phyloP scores from a whole-genome alignment of 345 rosid genomes.

The Rhodamnia argentea region DNA sequence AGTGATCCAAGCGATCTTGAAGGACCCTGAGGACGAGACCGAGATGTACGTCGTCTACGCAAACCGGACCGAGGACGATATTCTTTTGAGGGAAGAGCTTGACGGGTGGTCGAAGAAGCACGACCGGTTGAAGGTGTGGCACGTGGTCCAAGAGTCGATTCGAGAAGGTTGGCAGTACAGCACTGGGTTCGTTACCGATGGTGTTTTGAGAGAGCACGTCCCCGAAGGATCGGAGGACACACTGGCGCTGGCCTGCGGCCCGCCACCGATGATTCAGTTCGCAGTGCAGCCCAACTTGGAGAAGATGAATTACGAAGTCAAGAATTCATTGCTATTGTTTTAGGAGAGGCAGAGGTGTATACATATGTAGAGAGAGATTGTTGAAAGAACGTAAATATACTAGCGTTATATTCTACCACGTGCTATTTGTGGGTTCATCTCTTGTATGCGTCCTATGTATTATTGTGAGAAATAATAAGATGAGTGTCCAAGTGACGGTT shows the following conservation, averaged over 20 bases:
- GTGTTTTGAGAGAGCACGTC: constrained; percentile 51
- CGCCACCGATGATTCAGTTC: constrained; percentile 95
- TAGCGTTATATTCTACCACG: neutral
- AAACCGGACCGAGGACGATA: constrained; percentile 80
- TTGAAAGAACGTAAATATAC: neutral
- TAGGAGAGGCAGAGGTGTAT: constrained; percentile 2
- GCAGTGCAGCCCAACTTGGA: constrained; percentile 89
- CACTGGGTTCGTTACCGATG: constrained; percentile 57
- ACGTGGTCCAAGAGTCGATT: constrained; percentile 46
- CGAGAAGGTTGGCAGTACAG: constrained; percentile 82
- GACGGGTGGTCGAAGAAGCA: constrained; percentile 66
- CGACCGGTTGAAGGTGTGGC: constrained; percentile 73
- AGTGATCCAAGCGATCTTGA: constrained; percentile 58
- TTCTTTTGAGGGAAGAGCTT: constrained; percentile 66
- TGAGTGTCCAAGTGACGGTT: neutral
- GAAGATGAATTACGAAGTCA: constrained; percentile 71
- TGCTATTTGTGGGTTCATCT: neutral
- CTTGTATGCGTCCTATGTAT: neutral
- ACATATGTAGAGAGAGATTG: neutral
- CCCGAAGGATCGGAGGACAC: constrained; percentile 49
- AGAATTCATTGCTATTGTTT: constrained; percentile 61
- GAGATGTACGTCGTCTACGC: constrained; percentile 83
- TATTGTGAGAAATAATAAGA: neutral
- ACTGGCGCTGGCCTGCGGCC: constrained; percentile 80
- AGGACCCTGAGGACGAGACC: constrained; percentile 70